Percentiles rank a stretch among this genome's conserved stretches.
Conservation (phyloP, 2,329 filamentous ascomycete genomes). For the Capronia americana region DNA sequence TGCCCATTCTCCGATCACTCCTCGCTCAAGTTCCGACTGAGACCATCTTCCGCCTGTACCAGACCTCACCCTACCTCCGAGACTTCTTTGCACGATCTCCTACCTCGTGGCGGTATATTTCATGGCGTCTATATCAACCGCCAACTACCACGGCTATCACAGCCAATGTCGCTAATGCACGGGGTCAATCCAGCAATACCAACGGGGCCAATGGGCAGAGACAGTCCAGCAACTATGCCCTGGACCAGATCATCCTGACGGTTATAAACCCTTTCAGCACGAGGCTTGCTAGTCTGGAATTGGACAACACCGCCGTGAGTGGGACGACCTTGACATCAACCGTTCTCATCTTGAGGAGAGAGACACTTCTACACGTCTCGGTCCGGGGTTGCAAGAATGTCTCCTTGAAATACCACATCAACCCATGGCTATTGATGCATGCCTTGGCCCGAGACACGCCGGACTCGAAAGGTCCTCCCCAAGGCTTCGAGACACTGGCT, state of each 20-base stretch:
- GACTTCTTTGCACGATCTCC: conserved; percentile 63
- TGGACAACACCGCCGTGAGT: conserved; percentile 67
- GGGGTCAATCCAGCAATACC: conserved; percentile 31
- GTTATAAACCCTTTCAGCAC: conserved; percentile 63
- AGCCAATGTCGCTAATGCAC: conserved; percentile 41
- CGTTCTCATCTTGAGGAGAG: conserved; percentile 60
- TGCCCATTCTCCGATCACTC: conserved; percentile 65
- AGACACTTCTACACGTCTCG: conserved; percentile 64
- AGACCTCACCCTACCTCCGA: conserved; percentile 63
- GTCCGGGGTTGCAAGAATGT: conserved; percentile 70
- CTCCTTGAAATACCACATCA: conserved; percentile 68
- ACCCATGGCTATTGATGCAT: conserved; percentile 62
- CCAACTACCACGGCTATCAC: conserved; percentile 43
- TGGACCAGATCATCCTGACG: conserved; percentile 63
- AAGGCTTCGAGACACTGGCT: conserved; percentile 56
- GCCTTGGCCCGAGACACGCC: conserved; percentile 42
- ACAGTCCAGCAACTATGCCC: conserved; percentile 63
- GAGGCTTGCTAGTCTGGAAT: conserved; percentile 62
- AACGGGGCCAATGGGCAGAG: conserved; percentile 44
- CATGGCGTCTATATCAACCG: conserved; percentile 60
- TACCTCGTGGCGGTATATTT: conserved; percentile 66
- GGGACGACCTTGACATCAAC: conserved; percentile 63
- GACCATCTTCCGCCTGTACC: conserved; percentile 64
- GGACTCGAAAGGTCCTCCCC: conserved; percentile 18
- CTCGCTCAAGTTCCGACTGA: conserved; percentile 63